Conservation (phyloP, 1,139 yeast genomes). For the Diutina neorugosa region DNA sequence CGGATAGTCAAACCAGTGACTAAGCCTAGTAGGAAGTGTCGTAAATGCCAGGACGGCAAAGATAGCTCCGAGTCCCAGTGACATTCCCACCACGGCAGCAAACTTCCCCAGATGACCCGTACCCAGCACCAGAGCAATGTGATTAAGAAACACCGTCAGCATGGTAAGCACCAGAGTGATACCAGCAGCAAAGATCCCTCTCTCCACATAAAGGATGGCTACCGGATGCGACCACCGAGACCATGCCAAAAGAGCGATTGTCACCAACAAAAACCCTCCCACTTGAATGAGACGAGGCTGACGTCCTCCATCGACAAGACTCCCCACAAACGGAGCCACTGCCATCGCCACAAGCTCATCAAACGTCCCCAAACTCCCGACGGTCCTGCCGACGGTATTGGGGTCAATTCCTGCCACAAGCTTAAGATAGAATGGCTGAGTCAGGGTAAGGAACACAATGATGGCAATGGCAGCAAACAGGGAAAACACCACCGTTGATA, state of each 20-base stretch:
- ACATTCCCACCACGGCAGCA: conserved; percentile 50
- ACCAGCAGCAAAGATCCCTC: conserved; percentile 52
- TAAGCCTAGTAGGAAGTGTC: conserved; percentile 34
- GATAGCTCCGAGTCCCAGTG: conserved; percentile 60
- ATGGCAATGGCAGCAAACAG: conserved; percentile 45
- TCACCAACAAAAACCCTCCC: conserved; percentile 34
- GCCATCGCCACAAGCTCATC: conserved; percentile 49
- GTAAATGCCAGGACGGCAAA: conserved; percentile 39
- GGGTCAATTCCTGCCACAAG: conserved; percentile 36
- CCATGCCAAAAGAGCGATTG: conserved; percentile 36
- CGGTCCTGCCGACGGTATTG: conserved; percentile 37
- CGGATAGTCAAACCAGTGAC: conserved; percentile 14
- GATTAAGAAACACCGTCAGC: conserved; percentile 40
- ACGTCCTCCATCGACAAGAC: conserved; percentile 35
- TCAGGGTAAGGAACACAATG: conserved; percentile 54
- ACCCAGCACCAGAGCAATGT: conserved; percentile 10
- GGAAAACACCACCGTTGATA: conserved; percentile 9
- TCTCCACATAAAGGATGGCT: conserved; percentile 37
- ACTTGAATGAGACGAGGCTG: conserved; percentile 20
- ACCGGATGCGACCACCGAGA: conserved; percentile 20
- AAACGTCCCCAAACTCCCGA: conserved; percentile 50
- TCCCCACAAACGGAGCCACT: conserved; percentile 53
- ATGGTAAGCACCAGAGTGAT: conserved; percentile 39
- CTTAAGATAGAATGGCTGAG: conserved; percentile 56
- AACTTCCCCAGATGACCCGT: conserved; percentile 34